These are phyloP conservation scores for Trichosporon inkin DNA, from an alignment of 1,284 basidiomycete genomes.

Conservation along the genomic window DNA sequence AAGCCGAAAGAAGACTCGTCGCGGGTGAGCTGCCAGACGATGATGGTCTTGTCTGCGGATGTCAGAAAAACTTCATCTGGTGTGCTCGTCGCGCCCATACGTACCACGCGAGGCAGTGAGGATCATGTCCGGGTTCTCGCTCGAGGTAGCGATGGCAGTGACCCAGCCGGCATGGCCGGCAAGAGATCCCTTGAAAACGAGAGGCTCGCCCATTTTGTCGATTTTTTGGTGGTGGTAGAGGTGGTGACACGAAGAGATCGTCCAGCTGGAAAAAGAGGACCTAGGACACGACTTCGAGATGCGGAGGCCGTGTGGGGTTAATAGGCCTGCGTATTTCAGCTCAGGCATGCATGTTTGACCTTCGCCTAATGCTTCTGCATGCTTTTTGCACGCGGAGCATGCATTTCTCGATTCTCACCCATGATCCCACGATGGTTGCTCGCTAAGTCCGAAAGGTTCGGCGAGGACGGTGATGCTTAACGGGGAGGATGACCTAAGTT, in stretches of 20 bases:
- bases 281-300: no score
- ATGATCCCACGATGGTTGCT: no score
- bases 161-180: constrained; percentile 96
- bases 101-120: constrained; percentile 92
- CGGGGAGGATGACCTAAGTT: no score
- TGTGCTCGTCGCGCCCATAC: constrained; percentile 28
- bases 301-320: no score
- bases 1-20: constrained; percentile 85
- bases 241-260: not conserved
- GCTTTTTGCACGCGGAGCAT: no score
- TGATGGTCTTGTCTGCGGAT: constrained; percentile 91
- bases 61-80: constrained; percentile 19
- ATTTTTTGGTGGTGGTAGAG: constrained; percentile 12
- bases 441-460: no score
- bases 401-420: no score
- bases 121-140: constrained; percentile 96
- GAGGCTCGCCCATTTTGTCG: constrained; percentile 67
- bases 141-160: constrained; percentile 92
- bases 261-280: no score
- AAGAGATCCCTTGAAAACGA: constrained; percentile 88
- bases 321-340: no score
- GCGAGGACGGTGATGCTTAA: no score
- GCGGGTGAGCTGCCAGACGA: constrained; percentile 98
- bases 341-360: no score
- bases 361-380: no score